phyloP scores from a whole-genome alignment of 2,329 filamentous ascomycete species.

The Pseudohalonectria lignicola region DNA sequence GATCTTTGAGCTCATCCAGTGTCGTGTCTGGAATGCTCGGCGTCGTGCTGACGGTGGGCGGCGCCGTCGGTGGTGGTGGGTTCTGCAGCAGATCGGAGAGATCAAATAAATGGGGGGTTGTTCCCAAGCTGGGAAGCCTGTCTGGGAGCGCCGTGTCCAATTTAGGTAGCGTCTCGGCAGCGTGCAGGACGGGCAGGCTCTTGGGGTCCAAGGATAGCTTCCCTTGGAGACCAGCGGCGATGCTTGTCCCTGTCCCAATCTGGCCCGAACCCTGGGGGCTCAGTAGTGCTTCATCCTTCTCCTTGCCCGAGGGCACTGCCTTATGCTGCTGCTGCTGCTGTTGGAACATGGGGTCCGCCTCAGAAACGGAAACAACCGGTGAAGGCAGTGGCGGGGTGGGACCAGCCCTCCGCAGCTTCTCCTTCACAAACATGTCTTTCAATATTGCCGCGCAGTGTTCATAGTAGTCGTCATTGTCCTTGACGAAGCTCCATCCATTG shows the following conservation, averaged over 20 bases:
- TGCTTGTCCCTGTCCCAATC: not conserved
- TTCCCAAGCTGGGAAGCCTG: not conserved
- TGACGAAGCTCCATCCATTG: constrained; percentile 99
- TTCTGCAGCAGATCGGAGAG: constrained; percentile 10
- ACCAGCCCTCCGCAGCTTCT: constrained; percentile 56
- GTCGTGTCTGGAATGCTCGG: constrained; percentile 22
- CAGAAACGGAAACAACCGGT: constrained; percentile 22
- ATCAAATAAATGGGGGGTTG: too few species aligned
- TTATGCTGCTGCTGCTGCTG: too few species aligned
- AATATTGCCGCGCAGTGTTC: constrained; percentile 81
- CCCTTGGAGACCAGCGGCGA: not conserved
- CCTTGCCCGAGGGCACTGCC: constrained; percentile 14
- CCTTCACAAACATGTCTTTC: constrained; percentile 76
- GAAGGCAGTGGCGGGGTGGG: constrained; percentile 44
- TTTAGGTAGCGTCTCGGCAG: not conserved
- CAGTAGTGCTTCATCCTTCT: too few species aligned
- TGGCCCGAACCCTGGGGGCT: constrained; percentile 1
- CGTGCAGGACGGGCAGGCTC: not conserved
- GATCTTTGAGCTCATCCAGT: constrained; percentile 13
- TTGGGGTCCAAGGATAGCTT: constrained; percentile 2
- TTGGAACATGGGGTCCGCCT: constrained; percentile 29
- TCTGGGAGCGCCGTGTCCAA: not conserved
- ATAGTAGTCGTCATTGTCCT: constrained; percentile 98
- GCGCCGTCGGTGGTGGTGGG: constrained; percentile 23
- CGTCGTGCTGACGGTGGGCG: constrained; percentile 26